Percentiles rank a stretch among this genome's conserved stretches.
Evolutionary conservation across 2,329 filamentous ascomycete genomes (phyloP).

Genomic region (Cordyceps fumosorosea): DNA sequence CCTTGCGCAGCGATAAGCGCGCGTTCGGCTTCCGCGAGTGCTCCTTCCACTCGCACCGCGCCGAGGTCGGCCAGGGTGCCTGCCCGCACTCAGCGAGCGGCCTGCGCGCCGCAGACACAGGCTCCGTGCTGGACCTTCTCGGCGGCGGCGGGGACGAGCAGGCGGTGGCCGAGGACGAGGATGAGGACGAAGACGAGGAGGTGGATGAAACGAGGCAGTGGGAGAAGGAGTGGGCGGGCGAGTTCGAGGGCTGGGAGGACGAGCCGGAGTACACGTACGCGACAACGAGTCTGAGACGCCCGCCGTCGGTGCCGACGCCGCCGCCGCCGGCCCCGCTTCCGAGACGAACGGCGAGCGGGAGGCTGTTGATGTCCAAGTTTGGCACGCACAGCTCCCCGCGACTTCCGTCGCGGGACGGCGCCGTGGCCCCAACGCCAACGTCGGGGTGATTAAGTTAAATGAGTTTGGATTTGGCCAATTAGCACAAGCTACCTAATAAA

Average conservation of each 20-base stretch:
- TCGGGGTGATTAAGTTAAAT: not conserved
- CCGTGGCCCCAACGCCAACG: not conserved
- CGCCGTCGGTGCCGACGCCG: not conserved
- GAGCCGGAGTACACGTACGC: not conserved
- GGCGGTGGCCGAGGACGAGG: not conserved
- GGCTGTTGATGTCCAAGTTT: not conserved
- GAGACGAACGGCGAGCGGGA: not conserved
- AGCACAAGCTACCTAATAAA: not conserved
- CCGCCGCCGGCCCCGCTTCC: too few relatives aligned
- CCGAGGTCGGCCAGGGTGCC: conserved; percentile 44
- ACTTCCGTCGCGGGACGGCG: not conserved
- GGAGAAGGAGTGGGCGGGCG: conserved; percentile 10
- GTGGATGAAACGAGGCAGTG: conserved; percentile 2
- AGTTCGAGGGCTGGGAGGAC: not conserved
- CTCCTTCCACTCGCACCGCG: conserved; percentile 53
- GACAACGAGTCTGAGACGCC: not conserved
- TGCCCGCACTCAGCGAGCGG: conserved; percentile 38
- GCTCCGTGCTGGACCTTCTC: conserved; percentile 8
- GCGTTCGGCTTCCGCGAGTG: conserved; percentile 56
- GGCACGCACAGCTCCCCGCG: not conserved
- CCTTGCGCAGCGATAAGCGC: conserved; percentile 48
- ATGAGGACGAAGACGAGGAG: not conserved
- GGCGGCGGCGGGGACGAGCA: not conserved
- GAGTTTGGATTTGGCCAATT: not conserved
- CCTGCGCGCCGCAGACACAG: not conserved